Conservation (phyloP, 2,329 filamentous ascomycete species). For the Pseudocercospora fijiensis region DNA sequence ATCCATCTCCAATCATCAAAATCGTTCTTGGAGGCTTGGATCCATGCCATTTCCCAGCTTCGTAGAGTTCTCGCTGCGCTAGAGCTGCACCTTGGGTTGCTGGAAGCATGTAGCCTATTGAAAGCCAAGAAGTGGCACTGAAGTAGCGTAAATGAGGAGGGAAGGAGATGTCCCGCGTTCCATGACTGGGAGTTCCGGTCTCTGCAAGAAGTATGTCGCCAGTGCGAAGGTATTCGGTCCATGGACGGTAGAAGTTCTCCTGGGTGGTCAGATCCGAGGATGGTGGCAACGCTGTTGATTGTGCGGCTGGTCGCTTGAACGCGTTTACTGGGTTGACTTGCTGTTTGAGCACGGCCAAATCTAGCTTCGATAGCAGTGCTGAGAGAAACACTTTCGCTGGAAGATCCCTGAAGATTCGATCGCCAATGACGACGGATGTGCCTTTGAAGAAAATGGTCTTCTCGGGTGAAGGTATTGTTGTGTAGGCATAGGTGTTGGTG, state of each 20-base stretch:
- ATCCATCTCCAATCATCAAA: slow-evolving; percentile 44
- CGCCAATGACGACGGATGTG: slow-evolving; percentile 37
- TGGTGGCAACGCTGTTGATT: neutral
- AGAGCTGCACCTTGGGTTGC: slow-evolving; percentile 70
- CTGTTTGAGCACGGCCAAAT: slow-evolving; percentile 4
- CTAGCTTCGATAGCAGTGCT: slow-evolving; percentile 11
- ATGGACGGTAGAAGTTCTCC: slow-evolving; percentile 7
- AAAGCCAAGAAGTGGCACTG: slow-evolving; percentile 73
- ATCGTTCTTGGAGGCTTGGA: slow-evolving; percentile 48
- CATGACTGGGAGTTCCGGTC: slow-evolving; percentile 85
- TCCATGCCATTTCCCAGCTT: slow-evolving; percentile 31
- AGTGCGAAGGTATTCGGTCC: slow-evolving; percentile 8
- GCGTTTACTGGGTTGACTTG: neutral
- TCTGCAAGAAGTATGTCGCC: slow-evolving; percentile 80
- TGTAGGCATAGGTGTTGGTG: slow-evolving; percentile 39
- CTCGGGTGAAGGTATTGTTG: slow-evolving; percentile 41
- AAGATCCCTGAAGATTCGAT: slow-evolving; percentile 24
- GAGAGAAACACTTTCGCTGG: slow-evolving; percentile 17
- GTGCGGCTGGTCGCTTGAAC: neutral
- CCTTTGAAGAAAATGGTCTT: slow-evolving; percentile 40
- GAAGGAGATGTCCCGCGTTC: slow-evolving; percentile 81
- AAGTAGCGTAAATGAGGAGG: slow-evolving; percentile 71
- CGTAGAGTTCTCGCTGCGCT: slow-evolving; percentile 62
- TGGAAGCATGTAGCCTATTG: slow-evolving; percentile 65
- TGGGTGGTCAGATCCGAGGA: neutral